Evolutionary conservation across 371 early-diverging fungal genomes (phyloP), one percentile per base, ranked within the genome.

Genomic region (Coemansia sp.): DNA sequence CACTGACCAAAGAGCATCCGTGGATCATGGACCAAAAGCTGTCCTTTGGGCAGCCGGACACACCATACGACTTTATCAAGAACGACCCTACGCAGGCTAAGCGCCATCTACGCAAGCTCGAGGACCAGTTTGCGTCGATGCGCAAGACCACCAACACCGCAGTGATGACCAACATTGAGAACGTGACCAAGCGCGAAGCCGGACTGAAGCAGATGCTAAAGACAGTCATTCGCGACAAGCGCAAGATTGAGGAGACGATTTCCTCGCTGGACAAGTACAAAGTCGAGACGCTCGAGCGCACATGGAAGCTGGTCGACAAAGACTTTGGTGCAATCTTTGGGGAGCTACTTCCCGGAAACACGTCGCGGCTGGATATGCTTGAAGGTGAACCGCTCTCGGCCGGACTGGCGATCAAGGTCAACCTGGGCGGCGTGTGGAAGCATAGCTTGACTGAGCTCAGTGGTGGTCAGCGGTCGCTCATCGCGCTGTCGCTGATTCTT

Each of bases 371-470:
- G 26, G 90, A 90, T 65, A 92, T 91, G 44, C 88, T 90, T 5
- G 94, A 94, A 63, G 94, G 91, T 3, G 81, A 87, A 69, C 84
- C 84, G 3, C 86, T 98, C n/a, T 86, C 89, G 0, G 88, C 92
- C 0, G 98, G 99, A 0, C 83, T 96, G 66, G 97, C 97, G 65
- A 89, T 99, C 63, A 92, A 92, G 68, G 99, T 99, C 9, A 93
- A 91, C 67, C 86, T 99, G 33, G 99, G 99, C 28, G 94, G 93
- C 25, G 93, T 96, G 5, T 99, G 99, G 99, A 99, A 99, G 75
- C 89, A 97, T 21, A 94, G 94, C 64, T 82, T 99, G 61, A 91
- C 93, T 1, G 99, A 99, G 82, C 83, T 99, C 12, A 95, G 96
- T 78, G 99, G 99, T 79, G 99, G 99, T 0, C 99, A 99, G 83